phyloP scores from a whole-genome alignment of 2,329 filamentous ascomycete genomes.

The Thelonectria discophora region DNA sequence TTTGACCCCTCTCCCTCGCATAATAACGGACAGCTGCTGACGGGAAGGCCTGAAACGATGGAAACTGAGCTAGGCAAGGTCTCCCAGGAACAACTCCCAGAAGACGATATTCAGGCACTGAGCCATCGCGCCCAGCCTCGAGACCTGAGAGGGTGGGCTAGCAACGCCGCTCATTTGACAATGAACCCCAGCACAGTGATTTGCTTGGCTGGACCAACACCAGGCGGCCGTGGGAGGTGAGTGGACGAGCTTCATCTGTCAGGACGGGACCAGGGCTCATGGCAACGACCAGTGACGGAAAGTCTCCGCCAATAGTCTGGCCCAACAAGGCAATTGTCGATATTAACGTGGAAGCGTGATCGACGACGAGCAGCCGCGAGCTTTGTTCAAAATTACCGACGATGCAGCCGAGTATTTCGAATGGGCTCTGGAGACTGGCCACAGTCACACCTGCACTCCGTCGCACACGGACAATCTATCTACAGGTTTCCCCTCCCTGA shows the following conservation, averaged over 20 bases:
- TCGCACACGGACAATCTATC: slow-evolving; percentile 3
- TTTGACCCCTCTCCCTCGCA: background rate
- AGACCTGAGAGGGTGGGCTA: slow-evolving; percentile 42
- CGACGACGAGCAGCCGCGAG: background rate
- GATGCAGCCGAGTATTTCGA: background rate
- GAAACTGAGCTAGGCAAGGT: slow-evolving; percentile 14
- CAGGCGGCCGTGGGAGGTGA: slow-evolving; percentile 6
- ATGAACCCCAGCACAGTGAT: slow-evolving; percentile 37
- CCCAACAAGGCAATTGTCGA: slow-evolving; percentile 25
- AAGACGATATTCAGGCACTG: slow-evolving; percentile 26
- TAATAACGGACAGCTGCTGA: slow-evolving; percentile 2
- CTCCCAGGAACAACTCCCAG: background rate
- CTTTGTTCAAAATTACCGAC: background rate
- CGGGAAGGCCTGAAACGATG: slow-evolving; percentile 9
- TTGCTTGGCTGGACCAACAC: background rate
- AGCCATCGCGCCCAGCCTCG: slow-evolving; percentile 31
- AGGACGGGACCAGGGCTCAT: slow-evolving; percentile 18
- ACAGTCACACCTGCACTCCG: background rate
- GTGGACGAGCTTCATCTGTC: slow-evolving; percentile 16
- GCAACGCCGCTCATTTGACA: slow-evolving; percentile 45
- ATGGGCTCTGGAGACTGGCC: background rate
- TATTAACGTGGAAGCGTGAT: slow-evolving; percentile 9
- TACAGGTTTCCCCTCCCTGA: background rate
- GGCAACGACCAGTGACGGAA: slow-evolving; percentile 24
- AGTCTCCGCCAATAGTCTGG: slow-evolving; percentile 20